Base-by-base conservation (phyloP, 495 filamentous ascomycete genomes). In the Lasiosphaeria miniovina region DNA sequence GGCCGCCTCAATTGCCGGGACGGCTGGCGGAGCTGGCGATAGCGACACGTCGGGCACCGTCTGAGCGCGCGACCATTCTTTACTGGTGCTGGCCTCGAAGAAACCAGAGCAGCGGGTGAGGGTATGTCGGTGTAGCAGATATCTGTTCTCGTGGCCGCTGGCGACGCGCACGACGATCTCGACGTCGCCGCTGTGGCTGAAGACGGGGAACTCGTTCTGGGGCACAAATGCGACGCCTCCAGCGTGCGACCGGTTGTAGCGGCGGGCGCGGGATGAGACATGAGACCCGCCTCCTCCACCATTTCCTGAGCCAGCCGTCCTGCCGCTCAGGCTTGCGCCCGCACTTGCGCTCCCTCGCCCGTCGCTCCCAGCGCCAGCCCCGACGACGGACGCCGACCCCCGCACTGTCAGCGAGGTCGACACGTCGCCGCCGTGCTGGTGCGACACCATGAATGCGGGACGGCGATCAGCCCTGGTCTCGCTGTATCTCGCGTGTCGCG, bases 191-290 rank as follows among this genome's bases (percentile, higher is more conserved):
- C 87, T 91, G 61, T 95, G 87, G 45, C 86, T 88, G 74, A 97
- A 97, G 61, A 93, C 78, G 35, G 92, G 92, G 69, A 96, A 97
- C 62, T 96, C 91, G 69, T 96, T 96, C 70, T 90, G 88, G 49
- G 88, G 83, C 43, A 84, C 75, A 71, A 87, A 88, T 11, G 84
- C 79, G 49, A 79, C 77, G 63, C 89, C 89, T 43, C 91, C 91
- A 71, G 88, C 84, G 68, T 93, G 89, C 17, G 90, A 94, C 54
- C 90, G 88, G 74, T 86, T 85, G 58, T 88, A 87, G 50, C 90
- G 85, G 65, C 90, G 57, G 77, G 85, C 70, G 75, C 84, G 74
- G 71, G 65, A 82, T 67, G 63, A 88, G 77, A 59, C 88, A 90
- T 53, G 85, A 74, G 55, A 86, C 24, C 59, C 45, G 80, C 74